Percentiles rank a stretch among this genome's conserved stretches.
phyloP scores from a whole-genome alignment of 2,329 filamentous ascomycete genomes.

The Fusarium nurragi region DNA sequence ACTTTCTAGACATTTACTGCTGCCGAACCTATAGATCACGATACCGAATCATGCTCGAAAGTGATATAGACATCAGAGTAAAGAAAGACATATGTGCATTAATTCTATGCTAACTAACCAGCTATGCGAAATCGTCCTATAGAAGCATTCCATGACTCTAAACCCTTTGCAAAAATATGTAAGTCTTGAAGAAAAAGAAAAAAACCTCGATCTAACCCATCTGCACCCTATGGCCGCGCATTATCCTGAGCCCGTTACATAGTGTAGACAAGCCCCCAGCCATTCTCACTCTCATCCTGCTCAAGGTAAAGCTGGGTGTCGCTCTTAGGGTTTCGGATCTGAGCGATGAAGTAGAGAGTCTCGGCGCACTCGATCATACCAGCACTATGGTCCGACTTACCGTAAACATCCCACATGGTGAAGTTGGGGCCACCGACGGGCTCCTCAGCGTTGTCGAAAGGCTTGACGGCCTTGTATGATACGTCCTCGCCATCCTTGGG shows the following conservation, averaged over 20 bases:
- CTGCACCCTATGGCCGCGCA: background rate
- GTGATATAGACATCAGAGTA: background rate
- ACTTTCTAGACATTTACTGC: no score
- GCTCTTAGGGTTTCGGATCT: conserved; percentile 27
- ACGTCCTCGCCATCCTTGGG: conserved; percentile 30
- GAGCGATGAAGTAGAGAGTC: conserved; percentile 44
- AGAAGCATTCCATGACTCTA: background rate
- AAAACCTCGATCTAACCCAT: background rate
- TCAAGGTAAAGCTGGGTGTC: conserved; percentile 44
- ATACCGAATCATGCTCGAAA: background rate
- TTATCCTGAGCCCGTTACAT: background rate
- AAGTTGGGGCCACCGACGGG: conserved; percentile 42
- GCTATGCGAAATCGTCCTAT: background rate
- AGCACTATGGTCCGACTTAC: conserved; percentile 27
- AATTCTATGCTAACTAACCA: background rate
- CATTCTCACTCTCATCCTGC: conserved; percentile 45
- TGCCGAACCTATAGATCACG: no score
- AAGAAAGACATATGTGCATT: background rate
- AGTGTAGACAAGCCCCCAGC: conserved; percentile 39
- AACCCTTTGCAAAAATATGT: background rate
- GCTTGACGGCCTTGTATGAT: conserved; percentile 37
- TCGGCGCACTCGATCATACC: conserved; percentile 42
- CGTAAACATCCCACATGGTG: conserved; percentile 43
- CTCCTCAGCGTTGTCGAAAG: conserved; percentile 33
- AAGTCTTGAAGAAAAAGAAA: background rate